Evolutionary conservation across 169 alveolate species (phyloP).

Genomic region (Cryptosporidium ubiquitum): DNA sequence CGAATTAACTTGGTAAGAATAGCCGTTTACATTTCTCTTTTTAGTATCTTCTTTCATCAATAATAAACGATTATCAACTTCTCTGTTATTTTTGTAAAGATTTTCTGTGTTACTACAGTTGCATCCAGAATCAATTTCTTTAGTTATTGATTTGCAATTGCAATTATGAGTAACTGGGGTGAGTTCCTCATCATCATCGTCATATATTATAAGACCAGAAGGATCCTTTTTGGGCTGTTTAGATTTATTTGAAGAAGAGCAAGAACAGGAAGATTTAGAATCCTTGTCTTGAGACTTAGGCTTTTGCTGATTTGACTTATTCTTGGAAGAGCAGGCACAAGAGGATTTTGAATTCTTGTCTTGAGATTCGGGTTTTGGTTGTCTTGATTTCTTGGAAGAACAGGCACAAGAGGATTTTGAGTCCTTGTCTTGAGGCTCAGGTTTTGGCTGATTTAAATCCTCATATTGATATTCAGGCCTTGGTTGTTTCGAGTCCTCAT

Average conservation of each 20-base stretch:
- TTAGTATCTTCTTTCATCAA: neutral
- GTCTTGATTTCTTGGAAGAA: neutral
- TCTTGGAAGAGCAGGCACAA: neutral
- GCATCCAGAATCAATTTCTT: constrained; percentile 18
- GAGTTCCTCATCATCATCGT: neutral
- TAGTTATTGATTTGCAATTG: constrained; percentile 11
- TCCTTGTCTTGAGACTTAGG: neutral
- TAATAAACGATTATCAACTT: neutral
- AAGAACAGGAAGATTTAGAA: neutral
- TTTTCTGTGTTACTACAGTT: constrained; percentile 6
- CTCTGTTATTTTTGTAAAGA: neutral
- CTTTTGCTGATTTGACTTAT: neutral
- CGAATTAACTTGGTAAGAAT: neutral
- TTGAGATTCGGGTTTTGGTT: neutral
- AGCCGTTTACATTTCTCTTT: neutral
- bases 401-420: neutral
- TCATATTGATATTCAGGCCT: neutral
- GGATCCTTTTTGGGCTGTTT: neutral
- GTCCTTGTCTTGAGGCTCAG: neutral
- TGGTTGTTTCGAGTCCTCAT: neutral
- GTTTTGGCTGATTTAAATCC: neutral
- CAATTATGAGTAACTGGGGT: constrained; percentile 7
- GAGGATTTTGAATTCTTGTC: neutral
- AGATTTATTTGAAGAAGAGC: neutral
- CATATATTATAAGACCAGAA: neutral